These are phyloP conservation scores for Suillus occidentalis DNA, from an alignment of 768 basidiomycete genomes.

Conservation along the genomic window DNA sequence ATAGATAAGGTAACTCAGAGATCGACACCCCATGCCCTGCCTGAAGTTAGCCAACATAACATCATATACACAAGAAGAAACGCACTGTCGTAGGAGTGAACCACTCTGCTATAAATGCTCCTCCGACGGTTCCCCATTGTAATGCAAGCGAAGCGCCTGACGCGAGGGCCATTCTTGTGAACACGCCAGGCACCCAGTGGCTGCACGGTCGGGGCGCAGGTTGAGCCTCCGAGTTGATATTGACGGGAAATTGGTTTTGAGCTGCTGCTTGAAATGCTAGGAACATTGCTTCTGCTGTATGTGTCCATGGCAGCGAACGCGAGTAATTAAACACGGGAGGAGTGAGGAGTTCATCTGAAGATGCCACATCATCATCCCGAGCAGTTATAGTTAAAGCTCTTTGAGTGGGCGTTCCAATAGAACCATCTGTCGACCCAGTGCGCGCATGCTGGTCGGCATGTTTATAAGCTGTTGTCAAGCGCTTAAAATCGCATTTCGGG, in stretches of 20 bases:
- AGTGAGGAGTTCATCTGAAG: constrained; percentile 1
- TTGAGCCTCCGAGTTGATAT: neutral
- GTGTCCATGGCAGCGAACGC: neutral
- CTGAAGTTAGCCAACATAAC: neutral
- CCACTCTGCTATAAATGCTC: constrained; percentile 22
- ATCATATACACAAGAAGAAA: neutral
- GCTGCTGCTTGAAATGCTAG: constrained; percentile 1
- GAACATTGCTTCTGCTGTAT: neutral
- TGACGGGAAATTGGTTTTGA: constrained; percentile 9
- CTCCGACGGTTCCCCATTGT: constrained; percentile 28
- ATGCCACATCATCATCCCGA: neutral
- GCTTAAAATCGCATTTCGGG: constrained; percentile 31
- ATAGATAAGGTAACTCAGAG: constrained; percentile 21
- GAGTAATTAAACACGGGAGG: constrained; percentile 7
- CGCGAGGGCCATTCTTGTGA: constrained; percentile 21
- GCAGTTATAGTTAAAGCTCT: neutral
- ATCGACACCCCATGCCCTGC: constrained; percentile 25
- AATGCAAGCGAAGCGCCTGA: constrained; percentile 19
- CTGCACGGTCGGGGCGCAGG: neutral
- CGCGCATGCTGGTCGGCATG: constrained; percentile 25
- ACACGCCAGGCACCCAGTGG: constrained; percentile 19
- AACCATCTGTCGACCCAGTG: neutral
- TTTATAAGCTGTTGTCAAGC: constrained; percentile 25
- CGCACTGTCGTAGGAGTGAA: constrained; percentile 24
- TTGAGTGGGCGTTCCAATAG: too few species aligned